Percentiles rank a stretch among this genome's conserved stretches.
Conservation (phyloP, 139 green algal species). For the Micractinium conductrix region DNA sequence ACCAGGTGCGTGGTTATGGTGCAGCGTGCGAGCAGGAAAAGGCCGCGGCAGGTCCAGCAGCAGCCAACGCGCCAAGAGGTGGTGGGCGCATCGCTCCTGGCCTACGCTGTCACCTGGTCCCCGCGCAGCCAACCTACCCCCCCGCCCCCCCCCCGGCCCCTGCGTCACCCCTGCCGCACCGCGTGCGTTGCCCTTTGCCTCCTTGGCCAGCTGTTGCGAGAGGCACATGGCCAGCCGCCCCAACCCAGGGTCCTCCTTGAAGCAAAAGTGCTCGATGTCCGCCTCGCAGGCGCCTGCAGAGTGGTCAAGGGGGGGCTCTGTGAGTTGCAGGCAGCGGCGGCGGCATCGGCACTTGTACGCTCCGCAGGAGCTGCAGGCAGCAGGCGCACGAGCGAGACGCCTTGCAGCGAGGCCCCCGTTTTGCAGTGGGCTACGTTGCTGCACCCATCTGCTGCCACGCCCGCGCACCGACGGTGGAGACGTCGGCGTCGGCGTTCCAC, state of each 20-base stretch:
- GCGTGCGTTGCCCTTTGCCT: slow-evolving; percentile 47
- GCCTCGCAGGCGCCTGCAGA: slow-evolving; percentile 68
- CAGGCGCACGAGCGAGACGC: too few species aligned
- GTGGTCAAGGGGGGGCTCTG: background rate
- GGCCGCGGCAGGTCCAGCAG: background rate
- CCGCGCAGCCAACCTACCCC: too few species aligned
- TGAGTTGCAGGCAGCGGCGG: too few species aligned
- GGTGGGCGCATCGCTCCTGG: background rate
- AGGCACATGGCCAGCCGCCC: slow-evolving; percentile 71
- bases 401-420: too few species aligned
- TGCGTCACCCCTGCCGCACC: too few species aligned
- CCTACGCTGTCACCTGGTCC: too few species aligned
- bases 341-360: too few species aligned
- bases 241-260: slow-evolving; percentile 60
- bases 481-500: slow-evolving; percentile 40
- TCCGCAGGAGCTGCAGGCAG: too few species aligned
- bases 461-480: slow-evolving; percentile 41
- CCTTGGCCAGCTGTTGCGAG: slow-evolving; percentile 59
- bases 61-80: too few species aligned
- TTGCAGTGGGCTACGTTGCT: too few species aligned
- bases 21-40: background rate
- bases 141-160: too few species aligned
- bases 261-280: slow-evolving; percentile 73
- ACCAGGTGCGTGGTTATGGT: too few species aligned
- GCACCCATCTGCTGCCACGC: background rate